Evolutionary conservation across 1,284 basidiomycete species (phyloP).

Genomic region (Ceratobasidium sp.): DNA sequence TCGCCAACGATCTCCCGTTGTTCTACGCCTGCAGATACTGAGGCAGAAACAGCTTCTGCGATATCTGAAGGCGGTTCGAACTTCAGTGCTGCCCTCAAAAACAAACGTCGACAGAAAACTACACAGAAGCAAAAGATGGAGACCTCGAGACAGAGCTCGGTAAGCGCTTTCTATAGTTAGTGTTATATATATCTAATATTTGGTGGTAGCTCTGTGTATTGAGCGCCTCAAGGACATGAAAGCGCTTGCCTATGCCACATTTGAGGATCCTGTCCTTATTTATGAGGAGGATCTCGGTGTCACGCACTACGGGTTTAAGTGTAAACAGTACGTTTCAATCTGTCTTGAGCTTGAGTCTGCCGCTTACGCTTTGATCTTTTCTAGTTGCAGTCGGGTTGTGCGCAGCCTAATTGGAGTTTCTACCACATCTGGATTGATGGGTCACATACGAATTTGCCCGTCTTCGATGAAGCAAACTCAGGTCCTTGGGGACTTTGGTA

Average conservation of each 20-base stretch:
- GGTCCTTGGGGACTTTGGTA: not conserved
- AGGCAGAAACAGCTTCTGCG: not conserved
- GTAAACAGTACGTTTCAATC: not conserved
- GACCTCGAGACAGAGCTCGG: too few species aligned
- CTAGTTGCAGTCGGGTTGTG: not conserved
- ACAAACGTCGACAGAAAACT: too few species aligned
- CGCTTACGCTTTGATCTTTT: not conserved
- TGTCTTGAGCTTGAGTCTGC: not conserved
- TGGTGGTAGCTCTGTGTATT: not conserved
- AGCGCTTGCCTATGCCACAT: not conserved
- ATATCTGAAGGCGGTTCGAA: too few species aligned
- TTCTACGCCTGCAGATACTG: not conserved
- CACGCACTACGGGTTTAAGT: constrained; percentile 9
- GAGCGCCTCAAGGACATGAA: not conserved
- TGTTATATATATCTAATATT: not conserved
- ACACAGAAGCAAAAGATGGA: too few species aligned
- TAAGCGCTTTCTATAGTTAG: too few species aligned
- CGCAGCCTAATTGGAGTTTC: not conserved
- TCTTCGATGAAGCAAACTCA: not conserved
- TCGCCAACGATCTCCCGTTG: not conserved
- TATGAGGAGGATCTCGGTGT: not conserved
- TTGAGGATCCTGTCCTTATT: not conserved
- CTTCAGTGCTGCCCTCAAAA: too few species aligned
- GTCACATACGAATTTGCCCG: not conserved
- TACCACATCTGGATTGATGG: not conserved